These are phyloP conservation scores for Annona cherimola DNA, from an alignment of 164 flowering plant genomes.

Conservation along the genomic window DNA sequence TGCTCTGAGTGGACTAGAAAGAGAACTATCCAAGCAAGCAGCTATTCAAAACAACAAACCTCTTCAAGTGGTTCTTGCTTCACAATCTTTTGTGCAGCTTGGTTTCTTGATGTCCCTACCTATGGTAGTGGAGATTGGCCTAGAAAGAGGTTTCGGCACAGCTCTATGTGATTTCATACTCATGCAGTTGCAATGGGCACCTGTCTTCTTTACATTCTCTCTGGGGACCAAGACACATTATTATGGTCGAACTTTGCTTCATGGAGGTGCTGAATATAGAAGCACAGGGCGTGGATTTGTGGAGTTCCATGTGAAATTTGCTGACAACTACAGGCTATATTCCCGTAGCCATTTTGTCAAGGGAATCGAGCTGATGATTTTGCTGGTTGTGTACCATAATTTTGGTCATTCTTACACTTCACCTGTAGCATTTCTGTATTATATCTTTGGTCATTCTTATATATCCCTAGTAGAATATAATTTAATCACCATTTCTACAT, in stretches of 20 bases:
- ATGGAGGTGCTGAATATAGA: slow-evolving; percentile 95
- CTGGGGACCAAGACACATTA: slow-evolving; percentile 98
- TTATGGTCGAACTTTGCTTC: slow-evolving; percentile 90
- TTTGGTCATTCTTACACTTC: slow-evolving; percentile 68
- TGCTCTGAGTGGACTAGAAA: slow-evolving; percentile 93
- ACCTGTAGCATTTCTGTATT: slow-evolving; percentile 46
- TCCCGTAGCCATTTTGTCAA: slow-evolving; percentile 97
- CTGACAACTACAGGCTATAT: slow-evolving; percentile 87
- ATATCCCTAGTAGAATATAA: slow-evolving; percentile 66
- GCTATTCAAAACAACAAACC: slow-evolving; percentile 61
- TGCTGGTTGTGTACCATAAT: slow-evolving; percentile 77
- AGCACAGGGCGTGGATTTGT: slow-evolving; percentile 97
- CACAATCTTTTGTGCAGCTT: slow-evolving; percentile 92
- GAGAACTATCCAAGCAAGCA: slow-evolving; percentile 40
- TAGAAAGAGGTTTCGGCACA: slow-evolving; percentile 85
- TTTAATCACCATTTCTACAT: slow-evolving; percentile 79
- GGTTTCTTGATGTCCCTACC: slow-evolving; percentile 92
- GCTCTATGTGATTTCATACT: slow-evolving; percentile 86
- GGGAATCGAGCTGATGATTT: slow-evolving; percentile 85
- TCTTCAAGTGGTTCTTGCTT: slow-evolving; percentile 92
- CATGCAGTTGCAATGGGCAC: slow-evolving; percentile 92
- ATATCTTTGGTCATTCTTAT: slow-evolving; percentile 66
- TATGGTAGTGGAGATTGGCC: slow-evolving; percentile 96
- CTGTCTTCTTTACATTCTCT: slow-evolving; percentile 94
- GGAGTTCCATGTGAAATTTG: slow-evolving; percentile 95